Conservation (phyloP, 1,284 basidiomycete genomes). For the Cryptococcus neoformans region DNA sequence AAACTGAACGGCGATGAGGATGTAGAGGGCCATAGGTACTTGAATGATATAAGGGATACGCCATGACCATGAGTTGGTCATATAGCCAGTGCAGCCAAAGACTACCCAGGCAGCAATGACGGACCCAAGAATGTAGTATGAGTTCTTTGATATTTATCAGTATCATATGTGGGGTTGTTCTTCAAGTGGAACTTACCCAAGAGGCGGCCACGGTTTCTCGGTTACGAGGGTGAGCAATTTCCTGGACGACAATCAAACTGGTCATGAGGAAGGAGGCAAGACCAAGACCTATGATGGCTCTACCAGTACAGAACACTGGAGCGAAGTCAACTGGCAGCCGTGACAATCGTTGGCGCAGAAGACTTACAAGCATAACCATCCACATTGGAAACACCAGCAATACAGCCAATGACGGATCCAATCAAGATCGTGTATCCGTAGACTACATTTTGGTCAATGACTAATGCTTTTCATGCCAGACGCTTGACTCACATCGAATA, state of each 20-base stretch:
- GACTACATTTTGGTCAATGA: conserved; percentile 23
- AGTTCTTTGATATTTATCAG: conserved; percentile 23
- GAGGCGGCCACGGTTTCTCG: conserved; percentile 37
- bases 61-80: conserved; percentile 40
- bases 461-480: too few relatives aligned
- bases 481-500: conserved; percentile 41
- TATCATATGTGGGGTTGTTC: background rate
- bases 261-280: conserved; percentile 52
- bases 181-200: conserved; percentile 28
- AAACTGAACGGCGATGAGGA: conserved; percentile 49
- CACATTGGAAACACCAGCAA: conserved; percentile 39
- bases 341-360: background rate
- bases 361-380: conserved; percentile 45
- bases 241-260: conserved; percentile 48
- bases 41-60: conserved; percentile 49
- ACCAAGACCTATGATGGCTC: conserved; percentile 48
- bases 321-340: background rate
- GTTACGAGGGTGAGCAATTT: conserved; percentile 48
- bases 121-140: conserved; percentile 43
- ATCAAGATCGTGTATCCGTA: conserved; percentile 47
- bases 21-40: conserved; percentile 42
- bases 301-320: conserved; percentile 42
- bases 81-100: conserved; percentile 33
- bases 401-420: conserved; percentile 45
- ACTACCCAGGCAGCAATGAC: conserved; percentile 39